A percentile compares a stretch with the other conserved stretches of the same genome.
These are phyloP conservation scores for Albatrellus sp. DNA, from an alignment of 1,284 basidiomycete species.

Conservation along the genomic window DNA sequence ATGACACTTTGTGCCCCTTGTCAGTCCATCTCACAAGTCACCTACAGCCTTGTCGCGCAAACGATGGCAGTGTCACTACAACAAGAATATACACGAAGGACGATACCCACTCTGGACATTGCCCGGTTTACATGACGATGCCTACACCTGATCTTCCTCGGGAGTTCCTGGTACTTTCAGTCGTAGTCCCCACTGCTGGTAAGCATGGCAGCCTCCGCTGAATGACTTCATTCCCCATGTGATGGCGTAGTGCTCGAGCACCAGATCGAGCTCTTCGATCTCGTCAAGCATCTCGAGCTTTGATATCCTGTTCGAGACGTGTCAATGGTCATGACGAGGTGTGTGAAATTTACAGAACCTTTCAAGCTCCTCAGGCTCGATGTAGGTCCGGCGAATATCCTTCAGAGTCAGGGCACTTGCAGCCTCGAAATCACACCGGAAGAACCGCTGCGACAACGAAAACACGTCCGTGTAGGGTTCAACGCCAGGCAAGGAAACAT, in stretches of 20 bases:
- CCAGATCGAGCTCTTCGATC: constrained; percentile 82
- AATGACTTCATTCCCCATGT: constrained; percentile 47
- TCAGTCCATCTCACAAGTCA: no score
- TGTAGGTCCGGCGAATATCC: constrained; percentile 48
- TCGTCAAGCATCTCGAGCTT: constrained; percentile 81
- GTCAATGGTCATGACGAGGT: background rate
- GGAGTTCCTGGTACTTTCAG: background rate
- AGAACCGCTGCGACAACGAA: constrained; percentile 55
- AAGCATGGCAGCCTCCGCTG: background rate
- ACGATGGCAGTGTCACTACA: no score
- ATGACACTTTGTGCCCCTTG: no score
- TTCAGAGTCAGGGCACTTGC: constrained; percentile 53
- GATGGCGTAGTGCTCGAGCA: constrained; percentile 79
- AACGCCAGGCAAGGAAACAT: constrained; percentile 65
- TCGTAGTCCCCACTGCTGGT: background rate
- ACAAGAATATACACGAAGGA: background rate
- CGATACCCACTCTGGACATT: background rate
- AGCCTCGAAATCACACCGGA: constrained; percentile 37
- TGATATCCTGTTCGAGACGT: constrained; percentile 29
- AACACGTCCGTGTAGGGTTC: constrained; percentile 44
- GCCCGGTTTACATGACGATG: background rate
- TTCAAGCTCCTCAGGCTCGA: constrained; percentile 43
- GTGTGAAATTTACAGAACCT: constrained; percentile 18
- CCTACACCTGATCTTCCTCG: background rate
- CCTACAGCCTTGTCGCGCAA: no score